These are phyloP conservation scores for Lotus japonicus DNA, from an alignment of 306 rosid genomes.

Conservation along the genomic window DNA sequence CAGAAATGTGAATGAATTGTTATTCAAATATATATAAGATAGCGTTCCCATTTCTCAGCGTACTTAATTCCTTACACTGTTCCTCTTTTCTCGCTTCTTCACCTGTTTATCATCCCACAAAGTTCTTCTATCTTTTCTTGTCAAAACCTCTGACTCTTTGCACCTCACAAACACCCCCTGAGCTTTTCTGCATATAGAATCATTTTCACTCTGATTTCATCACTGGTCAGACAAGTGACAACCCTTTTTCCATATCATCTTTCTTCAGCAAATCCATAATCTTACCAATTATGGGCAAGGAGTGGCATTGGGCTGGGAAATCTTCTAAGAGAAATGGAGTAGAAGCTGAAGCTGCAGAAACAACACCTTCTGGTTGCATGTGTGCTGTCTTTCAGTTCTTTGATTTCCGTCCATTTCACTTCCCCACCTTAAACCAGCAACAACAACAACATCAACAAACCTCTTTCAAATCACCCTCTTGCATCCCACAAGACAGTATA, in stretches of 20 bases:
- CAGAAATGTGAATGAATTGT: too few relatives aligned
- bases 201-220: conserved; percentile 30
- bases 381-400: conserved; percentile 73
- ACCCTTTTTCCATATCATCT: neutral
- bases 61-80: conserved; percentile 50
- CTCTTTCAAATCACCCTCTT: conserved; percentile 28
- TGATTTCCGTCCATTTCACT: conserved; percentile 65
- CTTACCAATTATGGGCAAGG: conserved; percentile 51
- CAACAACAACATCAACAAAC: conserved; percentile 26
- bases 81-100: conserved; percentile 63
- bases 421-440: conserved; percentile 21
- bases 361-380: conserved; percentile 69
- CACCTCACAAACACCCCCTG: neutral
- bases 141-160: neutral
- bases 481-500: conserved; percentile 12
- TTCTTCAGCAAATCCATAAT: conserved; percentile 11
- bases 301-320: conserved; percentile 54
- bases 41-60: too few relatives aligned
- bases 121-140: neutral
- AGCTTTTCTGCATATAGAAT: too few relatives aligned
- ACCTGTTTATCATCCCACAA: conserved; percentile 18
- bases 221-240: conserved; percentile 14
- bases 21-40: too few relatives aligned
- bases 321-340: conserved; percentile 36
- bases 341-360: conserved; percentile 7